Base-by-base conservation (phyloP, 192 early-diverging fungal genomes). In the Phlyctochytrium planicorne region DNA sequence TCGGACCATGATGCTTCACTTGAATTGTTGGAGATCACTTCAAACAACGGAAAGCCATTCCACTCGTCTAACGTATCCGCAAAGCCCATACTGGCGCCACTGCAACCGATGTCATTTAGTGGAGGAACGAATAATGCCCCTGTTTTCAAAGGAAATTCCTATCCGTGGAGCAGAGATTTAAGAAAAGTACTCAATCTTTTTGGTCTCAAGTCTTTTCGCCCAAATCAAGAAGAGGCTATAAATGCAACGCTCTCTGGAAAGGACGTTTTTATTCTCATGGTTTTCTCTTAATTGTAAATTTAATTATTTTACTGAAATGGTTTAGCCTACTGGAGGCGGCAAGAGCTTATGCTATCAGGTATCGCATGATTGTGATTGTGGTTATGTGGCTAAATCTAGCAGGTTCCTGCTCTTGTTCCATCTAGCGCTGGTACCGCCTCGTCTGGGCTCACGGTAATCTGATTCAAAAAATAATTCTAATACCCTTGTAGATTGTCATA, bases 201-300 rank as follows among this genome's bases (percentile, higher is more conserved):
- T 66, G 80, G 82, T 24, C 81, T 97, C 37, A 65, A 80, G 25
- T 79, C 82, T 0, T 98, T 98, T 66, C 85, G 94, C 23, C 77
- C 82, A 16, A 91, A 95, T 63, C 96, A 98, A 72, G 70, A 91
- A 10, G 91, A 91, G 30, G 93, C 91, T 0, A 94, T 98, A 69
- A 93, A 97, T 70, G 87, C 91, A 0, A 90, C 93, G 0, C 68
- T 97, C 3, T 66, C 76, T 16, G 94, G 92, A 3, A 78, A 87
- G 52, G 96, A 98, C 65, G 87, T 88, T 3, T 93, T 98, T 78
- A 91, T 98, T 33, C 80, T 98, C n/a, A 98, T 98, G 96, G 76
- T 77, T 33, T 14, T 30, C 30, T 34, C n/a, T 30, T 52, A 52
- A 34, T 60, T 30, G n/a, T 34, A 37, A 23, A 33, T 62, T 0